Conservation (phyloP, 768 basidiomycete genomes). For the Termitomyces sp. region DNA sequence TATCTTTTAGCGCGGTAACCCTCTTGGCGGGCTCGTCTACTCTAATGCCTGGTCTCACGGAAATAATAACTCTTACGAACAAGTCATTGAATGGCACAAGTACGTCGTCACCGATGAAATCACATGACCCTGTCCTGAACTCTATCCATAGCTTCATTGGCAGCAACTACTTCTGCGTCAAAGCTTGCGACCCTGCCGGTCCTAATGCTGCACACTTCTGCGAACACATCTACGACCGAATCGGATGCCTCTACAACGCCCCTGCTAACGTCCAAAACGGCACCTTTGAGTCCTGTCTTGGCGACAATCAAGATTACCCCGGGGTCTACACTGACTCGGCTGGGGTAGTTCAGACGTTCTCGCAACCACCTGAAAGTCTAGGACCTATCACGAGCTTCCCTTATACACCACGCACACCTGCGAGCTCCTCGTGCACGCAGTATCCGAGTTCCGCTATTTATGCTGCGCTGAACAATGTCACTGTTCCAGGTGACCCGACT, state of each 20-base stretch:
- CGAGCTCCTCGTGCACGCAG: conserved; percentile 28
- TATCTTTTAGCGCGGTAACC: conserved; percentile 9
- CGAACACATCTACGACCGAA: conserved; percentile 58
- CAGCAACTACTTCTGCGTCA: conserved; percentile 45
- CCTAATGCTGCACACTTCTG: conserved; percentile 39
- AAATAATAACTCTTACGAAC: conserved; percentile 30
- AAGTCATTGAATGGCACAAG: conserved; percentile 57
- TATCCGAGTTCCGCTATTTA: conserved; percentile 11
- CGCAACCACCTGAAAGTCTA: conserved; percentile 36
- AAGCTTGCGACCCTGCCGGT: conserved; percentile 49
- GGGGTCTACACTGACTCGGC: conserved; percentile 13
- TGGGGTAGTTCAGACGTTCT: conserved; percentile 24
- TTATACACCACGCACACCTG: conserved; percentile 34
- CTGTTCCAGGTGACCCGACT: conserved; percentile 8
- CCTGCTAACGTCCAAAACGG: conserved; percentile 47
- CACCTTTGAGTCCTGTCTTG: conserved; percentile 47
- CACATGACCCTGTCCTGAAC: neutral
- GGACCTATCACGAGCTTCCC: conserved; percentile 36
- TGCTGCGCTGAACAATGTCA: conserved; percentile 12
- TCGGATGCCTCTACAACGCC: conserved; percentile 56
- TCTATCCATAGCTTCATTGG: conserved; percentile 50
- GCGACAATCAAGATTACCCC: conserved; percentile 39
- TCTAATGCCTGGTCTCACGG: conserved; percentile 17
- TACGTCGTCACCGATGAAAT: conserved; percentile 20
- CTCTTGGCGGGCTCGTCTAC: conserved; percentile 14